Conservation (phyloP, 2,329 filamentous ascomycete species). For the Amylocarpus encephaloides region DNA sequence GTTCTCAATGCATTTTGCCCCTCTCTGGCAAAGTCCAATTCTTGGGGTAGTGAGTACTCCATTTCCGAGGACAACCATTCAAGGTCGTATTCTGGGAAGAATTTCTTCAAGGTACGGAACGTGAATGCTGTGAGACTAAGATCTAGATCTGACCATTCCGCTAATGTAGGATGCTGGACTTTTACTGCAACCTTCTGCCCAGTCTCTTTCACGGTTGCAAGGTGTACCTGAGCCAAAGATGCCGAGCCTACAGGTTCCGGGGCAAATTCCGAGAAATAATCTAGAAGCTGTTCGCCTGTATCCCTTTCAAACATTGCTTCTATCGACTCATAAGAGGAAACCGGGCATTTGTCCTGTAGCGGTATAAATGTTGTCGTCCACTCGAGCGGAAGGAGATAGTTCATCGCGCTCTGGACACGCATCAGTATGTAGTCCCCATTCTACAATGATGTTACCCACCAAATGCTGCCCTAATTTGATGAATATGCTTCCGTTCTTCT, state of each 20-base stretch:
- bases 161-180: conserved; percentile 84
- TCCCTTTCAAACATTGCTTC: conserved; percentile 80
- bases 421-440: conserved; percentile 25
- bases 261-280: conserved; percentile 83
- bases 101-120: conserved; percentile 81
- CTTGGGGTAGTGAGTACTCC: conserved; percentile 82
- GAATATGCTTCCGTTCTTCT: conserved; percentile 96
- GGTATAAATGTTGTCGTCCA: conserved; percentile 97
- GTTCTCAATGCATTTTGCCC: conserved; percentile 77
- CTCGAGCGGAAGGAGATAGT: conserved; percentile 82
- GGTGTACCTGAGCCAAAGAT: conserved; percentile 88
- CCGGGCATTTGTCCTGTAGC: conserved; percentile 89
- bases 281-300: conserved; percentile 69
- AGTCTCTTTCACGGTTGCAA: conserved; percentile 74
- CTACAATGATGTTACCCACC: conserved; percentile 36
- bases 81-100: conserved; percentile 96
- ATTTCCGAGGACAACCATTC: conserved; percentile 95
- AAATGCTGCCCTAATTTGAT: conserved; percentile 97
- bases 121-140: conserved; percentile 81
- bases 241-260: conserved; percentile 80
- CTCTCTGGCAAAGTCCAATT: conserved; percentile 84
- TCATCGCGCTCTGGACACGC: conserved; percentile 71
- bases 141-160: conserved; percentile 86
- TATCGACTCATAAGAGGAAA: conserved; percentile 83
- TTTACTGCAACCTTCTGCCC: conserved; percentile 91